Evolutionary conservation across 257 asterid species (phyloP), one percentile per base, ranked within the genome.

Genomic region (Scutellaria minor): DNA sequence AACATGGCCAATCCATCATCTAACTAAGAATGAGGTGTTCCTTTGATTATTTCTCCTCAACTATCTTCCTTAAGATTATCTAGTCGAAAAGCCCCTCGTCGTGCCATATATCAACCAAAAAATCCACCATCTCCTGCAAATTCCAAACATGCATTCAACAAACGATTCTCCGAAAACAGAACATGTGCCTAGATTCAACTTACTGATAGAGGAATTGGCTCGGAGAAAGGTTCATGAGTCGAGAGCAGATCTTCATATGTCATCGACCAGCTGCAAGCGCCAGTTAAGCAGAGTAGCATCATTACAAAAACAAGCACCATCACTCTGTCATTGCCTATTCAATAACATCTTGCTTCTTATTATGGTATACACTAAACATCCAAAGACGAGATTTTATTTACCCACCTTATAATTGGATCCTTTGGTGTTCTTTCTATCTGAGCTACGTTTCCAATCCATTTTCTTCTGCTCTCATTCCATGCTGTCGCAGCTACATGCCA

Each of bases 71-170:
- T 24, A 1, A 24, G 27, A 24, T 24, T 24, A 24, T 54, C 80
- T 86, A 90, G 74, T 91, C 96, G 52, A 71, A 91, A 66, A 91
- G 96, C 78, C 96, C 97, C 82, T 91, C 98, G 55, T 91, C 97
- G 0, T 81, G 84, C 98, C 98, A 93, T 47, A 91, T 88, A 78
- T 91, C 98, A 0, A 89, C 97, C 79, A 93, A 79, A 71, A 93
- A 93, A 79, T 91, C 98, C 18, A 87, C 98, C 96, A 93, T 93
- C 71, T 93, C 97, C 97, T 91, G 94, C 69, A 71, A 71, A 76
- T 58, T 35, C 35, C 70, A 66, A 42, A 53, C 20, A 68, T 10
- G 45, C 73, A 51, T 18, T 18, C 18, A 18, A 18, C 18, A 18
- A 18, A 18, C 18, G 18, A 18, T 64, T 39, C 35, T 59, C 63